phyloP scores from a whole-genome alignment of 2,329 filamentous ascomycete species.

The Colletotrichum zoysiae region DNA sequence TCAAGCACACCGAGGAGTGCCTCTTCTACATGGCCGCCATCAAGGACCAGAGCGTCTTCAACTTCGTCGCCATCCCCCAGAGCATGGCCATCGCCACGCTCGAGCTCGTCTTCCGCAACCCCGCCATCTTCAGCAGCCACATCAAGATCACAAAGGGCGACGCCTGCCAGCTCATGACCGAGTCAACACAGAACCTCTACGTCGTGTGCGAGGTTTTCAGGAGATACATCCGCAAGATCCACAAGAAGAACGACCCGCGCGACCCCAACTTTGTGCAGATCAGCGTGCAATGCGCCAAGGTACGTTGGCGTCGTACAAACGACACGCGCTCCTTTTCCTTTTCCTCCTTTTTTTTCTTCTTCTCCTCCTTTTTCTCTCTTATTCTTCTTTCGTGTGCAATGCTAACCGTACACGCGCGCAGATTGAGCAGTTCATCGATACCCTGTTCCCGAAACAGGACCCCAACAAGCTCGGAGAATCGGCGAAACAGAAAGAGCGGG shows the following conservation, averaged over 20 bases:
- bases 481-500: slow-evolving; percentile 53
- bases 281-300: slow-evolving; percentile 89
- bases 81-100: slow-evolving; percentile 97
- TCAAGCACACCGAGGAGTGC: slow-evolving; percentile 90
- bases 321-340: not conserved
- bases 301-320: slow-evolving; percentile 52
- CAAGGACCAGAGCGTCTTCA: slow-evolving; percentile 97
- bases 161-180: slow-evolving; percentile 90
- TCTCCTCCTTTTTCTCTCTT: not conserved
- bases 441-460: slow-evolving; percentile 88
- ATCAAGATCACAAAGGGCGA: slow-evolving; percentile 98
- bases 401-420: slow-evolving; percentile 52
- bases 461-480: slow-evolving; percentile 67
- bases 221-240: slow-evolving; percentile 82
- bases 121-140: slow-evolving; percentile 84
- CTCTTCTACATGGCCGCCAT: slow-evolving; percentile 98
- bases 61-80: slow-evolving; percentile 98
- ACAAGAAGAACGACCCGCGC: slow-evolving; percentile 92
- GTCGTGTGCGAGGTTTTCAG: slow-evolving; percentile 87
- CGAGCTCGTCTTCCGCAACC: slow-evolving; percentile 92
- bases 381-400: not conserved
- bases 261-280: slow-evolving; percentile 95
- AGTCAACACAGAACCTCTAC: slow-evolving; percentile 91
- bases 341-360: no score
- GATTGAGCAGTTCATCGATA: slow-evolving; percentile 97